phyloP scores from a whole-genome alignment of 768 basidiomycete species.

The Mycena polygramma region DNA sequence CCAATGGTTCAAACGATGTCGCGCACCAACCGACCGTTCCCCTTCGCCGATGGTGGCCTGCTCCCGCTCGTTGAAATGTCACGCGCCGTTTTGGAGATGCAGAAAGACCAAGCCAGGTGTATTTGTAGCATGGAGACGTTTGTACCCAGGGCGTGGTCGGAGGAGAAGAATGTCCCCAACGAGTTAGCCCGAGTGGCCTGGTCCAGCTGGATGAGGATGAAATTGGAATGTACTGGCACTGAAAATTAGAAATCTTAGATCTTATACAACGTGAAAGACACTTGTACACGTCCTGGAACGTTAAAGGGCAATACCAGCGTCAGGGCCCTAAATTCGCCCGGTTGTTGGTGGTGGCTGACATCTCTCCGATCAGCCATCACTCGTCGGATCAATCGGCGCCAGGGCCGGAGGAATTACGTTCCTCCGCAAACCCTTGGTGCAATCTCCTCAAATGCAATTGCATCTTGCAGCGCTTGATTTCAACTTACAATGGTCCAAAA shows the following conservation, averaged over 20 bases:
- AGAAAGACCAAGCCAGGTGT: neutral
- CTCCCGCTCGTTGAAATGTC: slow-evolving; percentile 18
- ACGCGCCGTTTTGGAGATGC: slow-evolving; percentile 16
- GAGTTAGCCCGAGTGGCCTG: slow-evolving; percentile 10
- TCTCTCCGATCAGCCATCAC: neutral
- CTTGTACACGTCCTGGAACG: too few species aligned
- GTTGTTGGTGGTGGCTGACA: too few species aligned
- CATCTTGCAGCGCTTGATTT: neutral
- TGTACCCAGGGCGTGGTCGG: slow-evolving; percentile 13
- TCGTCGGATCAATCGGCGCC: neutral
- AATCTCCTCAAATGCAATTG: neutral
- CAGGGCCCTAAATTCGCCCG: too few species aligned
- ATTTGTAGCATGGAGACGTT: slow-evolving; percentile 25
- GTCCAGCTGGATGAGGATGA: slow-evolving; percentile 16
- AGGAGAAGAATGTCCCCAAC: slow-evolving; percentile 5
- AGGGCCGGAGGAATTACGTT: neutral
- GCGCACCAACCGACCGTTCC: slow-evolving; percentile 22
- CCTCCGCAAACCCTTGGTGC: slow-evolving; percentile 8
- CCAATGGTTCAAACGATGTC: slow-evolving; percentile 21
- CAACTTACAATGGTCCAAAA: slow-evolving; percentile 2
- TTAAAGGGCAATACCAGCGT: too few species aligned
- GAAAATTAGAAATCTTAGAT: neutral
- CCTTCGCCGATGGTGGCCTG: slow-evolving; percentile 18
- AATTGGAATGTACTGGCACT: neutral
- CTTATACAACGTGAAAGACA: too few species aligned